These are phyloP conservation scores for Fusarium sp. DNA, from an alignment of 2,329 filamentous ascomycete species.

Conservation along the genomic window DNA sequence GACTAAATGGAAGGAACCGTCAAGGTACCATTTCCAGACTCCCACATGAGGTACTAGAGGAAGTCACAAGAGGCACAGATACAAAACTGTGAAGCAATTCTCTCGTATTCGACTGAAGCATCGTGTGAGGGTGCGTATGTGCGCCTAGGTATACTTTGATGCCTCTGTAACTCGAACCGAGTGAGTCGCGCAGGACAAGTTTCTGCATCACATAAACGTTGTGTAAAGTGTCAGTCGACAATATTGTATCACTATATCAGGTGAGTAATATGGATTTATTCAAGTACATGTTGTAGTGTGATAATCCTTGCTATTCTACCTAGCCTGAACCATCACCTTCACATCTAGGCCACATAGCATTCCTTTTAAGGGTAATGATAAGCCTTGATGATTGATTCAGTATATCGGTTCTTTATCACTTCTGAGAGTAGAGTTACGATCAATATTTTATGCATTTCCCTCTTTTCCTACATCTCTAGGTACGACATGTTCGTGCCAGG, in stretches of 20 bases:
- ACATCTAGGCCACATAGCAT: background rate
- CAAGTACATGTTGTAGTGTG: background rate
- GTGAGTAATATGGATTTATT: background rate
- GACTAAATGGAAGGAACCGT: background rate
- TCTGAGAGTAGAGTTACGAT: background rate
- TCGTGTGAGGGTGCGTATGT: background rate
- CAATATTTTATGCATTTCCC: background rate
- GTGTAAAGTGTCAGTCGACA: background rate
- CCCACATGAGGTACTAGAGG: background rate
- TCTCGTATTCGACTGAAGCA: background rate
- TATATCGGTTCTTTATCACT: background rate
- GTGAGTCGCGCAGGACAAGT: background rate
- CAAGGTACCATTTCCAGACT: background rate
- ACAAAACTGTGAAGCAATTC: background rate
- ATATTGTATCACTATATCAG: background rate
- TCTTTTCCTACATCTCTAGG: background rate
- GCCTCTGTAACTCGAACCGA: background rate
- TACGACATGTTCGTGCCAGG: background rate
- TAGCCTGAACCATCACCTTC: background rate
- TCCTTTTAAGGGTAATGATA: background rate
- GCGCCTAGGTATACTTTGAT: background rate
- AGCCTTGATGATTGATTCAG: too few relatives aligned
- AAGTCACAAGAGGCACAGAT: background rate
- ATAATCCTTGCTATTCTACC: background rate
- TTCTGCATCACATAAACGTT: constrained; percentile 4